Evolutionary conservation across 805 yeast species (phyloP).

Genomic region (Yarrowia porcina): DNA sequence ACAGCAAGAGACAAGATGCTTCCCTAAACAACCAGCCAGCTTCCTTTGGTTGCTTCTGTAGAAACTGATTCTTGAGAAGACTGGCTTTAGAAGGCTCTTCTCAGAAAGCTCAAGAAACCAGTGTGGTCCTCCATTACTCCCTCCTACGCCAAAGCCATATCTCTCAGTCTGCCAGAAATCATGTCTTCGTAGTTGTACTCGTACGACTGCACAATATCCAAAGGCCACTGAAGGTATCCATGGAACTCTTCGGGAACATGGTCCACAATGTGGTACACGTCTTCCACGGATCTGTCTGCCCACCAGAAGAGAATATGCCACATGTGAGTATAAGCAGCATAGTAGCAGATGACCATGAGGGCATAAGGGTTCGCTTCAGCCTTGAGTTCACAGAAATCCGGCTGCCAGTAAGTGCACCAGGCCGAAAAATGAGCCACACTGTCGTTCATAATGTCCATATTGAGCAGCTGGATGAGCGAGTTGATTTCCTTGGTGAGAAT

Average conservation of each 20-base stretch:
- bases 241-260: not conserved
- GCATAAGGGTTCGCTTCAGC: not conserved
- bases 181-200: not conserved
- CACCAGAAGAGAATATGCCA: slow-evolving; percentile 23
- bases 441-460: not conserved
- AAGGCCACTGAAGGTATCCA: not conserved
- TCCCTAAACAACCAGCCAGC: too few relatives aligned
- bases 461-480: not conserved
- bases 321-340: slow-evolving; percentile 8
- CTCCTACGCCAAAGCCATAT: not conserved
- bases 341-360: not conserved
- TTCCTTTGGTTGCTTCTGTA: too few relatives aligned
- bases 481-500: slow-evolving; percentile 6
- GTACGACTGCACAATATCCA: not conserved
- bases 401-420: slow-evolving; percentile 13
- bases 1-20: too few relatives aligned
- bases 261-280: not conserved
- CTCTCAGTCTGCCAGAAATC: not conserved
- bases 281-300: not conserved
- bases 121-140: too few relatives aligned
- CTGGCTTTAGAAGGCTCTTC: too few relatives aligned
- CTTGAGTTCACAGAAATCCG: not conserved
- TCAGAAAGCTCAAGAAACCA: too few relatives aligned
- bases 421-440: slow-evolving; percentile 3
- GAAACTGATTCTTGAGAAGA: too few relatives aligned